phyloP scores from a whole-genome alignment of 140 eudicot genomes.

The Ambrosia hybrid region DNA sequence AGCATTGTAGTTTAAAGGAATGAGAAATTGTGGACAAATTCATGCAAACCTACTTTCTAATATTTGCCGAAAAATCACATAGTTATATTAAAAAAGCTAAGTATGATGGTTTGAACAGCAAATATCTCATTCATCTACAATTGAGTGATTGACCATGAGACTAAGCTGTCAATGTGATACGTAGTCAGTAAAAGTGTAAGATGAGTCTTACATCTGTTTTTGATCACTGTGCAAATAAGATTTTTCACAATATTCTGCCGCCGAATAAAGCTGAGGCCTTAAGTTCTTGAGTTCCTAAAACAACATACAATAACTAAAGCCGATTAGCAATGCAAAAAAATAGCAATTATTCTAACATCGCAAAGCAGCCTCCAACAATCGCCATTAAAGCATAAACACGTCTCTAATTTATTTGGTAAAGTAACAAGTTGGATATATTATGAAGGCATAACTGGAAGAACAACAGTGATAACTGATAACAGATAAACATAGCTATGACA shows the following conservation, averaged over 20 bases:
- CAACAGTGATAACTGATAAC: neutral
- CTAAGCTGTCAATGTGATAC: constrained; percentile 19
- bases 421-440: constrained; percentile 23
- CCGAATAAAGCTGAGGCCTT: constrained; percentile 96
- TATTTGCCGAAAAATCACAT: neutral
- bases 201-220: constrained; percentile 79
- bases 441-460: constrained; percentile 9
- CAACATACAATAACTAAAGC: constrained; percentile 14
- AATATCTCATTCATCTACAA: constrained; percentile 3
- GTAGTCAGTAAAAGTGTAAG: neutral
- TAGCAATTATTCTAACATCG: constrained; percentile 8
- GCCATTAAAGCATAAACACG: constrained; percentile 19
- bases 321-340: constrained; percentile 14
- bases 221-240: constrained; percentile 92
- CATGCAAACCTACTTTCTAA: constrained; percentile 7
- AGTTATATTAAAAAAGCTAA: neutral
- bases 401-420: constrained; percentile 10
- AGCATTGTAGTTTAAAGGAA: constrained; percentile 5
- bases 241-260: constrained; percentile 97
- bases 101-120: constrained; percentile 5
- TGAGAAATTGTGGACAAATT: constrained; percentile 17
- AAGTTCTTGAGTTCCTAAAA: constrained; percentile 89
- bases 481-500: constrained; percentile 9
- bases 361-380: constrained; percentile 15
- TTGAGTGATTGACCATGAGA: constrained; percentile 12